Conservation (phyloP, 495 filamentous ascomycete genomes). For the Pyrenopolyporus hunteri region DNA sequence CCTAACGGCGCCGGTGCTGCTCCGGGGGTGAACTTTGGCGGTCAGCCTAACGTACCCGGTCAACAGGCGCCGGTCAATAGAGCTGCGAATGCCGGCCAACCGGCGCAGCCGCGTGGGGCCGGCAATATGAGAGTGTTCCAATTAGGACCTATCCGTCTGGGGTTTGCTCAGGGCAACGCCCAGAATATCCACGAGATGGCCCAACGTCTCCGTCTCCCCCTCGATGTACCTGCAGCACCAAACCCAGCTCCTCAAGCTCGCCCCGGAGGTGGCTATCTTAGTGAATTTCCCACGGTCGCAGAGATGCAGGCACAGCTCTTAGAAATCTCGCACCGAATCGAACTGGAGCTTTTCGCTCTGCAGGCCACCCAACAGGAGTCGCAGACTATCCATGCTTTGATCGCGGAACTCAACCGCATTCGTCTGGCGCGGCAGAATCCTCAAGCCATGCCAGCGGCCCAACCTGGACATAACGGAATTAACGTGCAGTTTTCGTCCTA, state of each 20-base stretch:
- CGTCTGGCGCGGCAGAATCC: slow-evolving; percentile 42
- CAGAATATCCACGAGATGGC: slow-evolving; percentile 57
- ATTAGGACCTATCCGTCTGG: slow-evolving; percentile 65
- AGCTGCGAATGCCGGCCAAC: slow-evolving; percentile 38
- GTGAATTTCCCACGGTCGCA: slow-evolving; percentile 29
- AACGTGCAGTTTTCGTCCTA: slow-evolving; percentile 24
- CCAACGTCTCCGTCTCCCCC: slow-evolving; percentile 45
- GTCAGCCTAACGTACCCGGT: slow-evolving; percentile 36
- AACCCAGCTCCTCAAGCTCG: slow-evolving; percentile 36
- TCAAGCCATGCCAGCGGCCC: slow-evolving; percentile 18
- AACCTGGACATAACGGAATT: slow-evolving; percentile 34
- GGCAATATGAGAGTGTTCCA: slow-evolving; percentile 57
- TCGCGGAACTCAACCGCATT: slow-evolving; percentile 46
- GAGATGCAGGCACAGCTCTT: slow-evolving; percentile 62
- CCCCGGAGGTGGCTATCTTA: slow-evolving; percentile 17
- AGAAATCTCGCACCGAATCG: slow-evolving; percentile 69
- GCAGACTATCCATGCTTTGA: slow-evolving; percentile 60
- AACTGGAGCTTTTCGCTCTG: slow-evolving; percentile 57
- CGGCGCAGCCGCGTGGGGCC: slow-evolving; percentile 30
- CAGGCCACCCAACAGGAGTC: slow-evolving; percentile 58
- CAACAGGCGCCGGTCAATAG: slow-evolving; percentile 38
- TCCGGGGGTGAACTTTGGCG: slow-evolving; percentile 28
- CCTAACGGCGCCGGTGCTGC: slow-evolving; percentile 20
- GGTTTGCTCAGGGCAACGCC: slow-evolving; percentile 58
- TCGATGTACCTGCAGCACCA: slow-evolving; percentile 31